Conservation (phyloP, 2,329 filamentous ascomycete genomes). For the Coniochaeta sp. region DNA sequence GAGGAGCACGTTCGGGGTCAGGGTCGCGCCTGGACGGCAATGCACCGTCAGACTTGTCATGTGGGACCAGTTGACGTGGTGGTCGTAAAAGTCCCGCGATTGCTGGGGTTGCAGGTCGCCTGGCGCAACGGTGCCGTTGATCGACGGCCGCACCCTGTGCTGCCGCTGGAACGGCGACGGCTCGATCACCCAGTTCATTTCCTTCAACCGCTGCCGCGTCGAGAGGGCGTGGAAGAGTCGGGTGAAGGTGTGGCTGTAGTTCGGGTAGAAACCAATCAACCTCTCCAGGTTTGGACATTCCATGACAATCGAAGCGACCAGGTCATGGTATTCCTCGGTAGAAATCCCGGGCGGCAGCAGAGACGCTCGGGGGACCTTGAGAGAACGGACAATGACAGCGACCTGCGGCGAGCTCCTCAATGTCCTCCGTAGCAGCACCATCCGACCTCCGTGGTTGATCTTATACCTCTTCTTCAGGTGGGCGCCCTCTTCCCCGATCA, state of each 20-base stretch:
- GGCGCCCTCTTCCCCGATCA: slow-evolving; percentile 49
- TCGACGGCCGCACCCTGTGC: slow-evolving; percentile 18
- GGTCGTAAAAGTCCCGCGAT: slow-evolving; percentile 22
- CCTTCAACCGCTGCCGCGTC: slow-evolving; percentile 45
- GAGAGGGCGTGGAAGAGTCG: slow-evolving; percentile 53
- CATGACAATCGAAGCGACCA: slow-evolving; percentile 55
- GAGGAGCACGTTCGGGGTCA: slow-evolving; percentile 46
- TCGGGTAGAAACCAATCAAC: slow-evolving; percentile 44
- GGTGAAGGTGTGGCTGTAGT: slow-evolving; percentile 49
- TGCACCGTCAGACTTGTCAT: slow-evolving; percentile 52
- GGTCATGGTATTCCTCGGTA: slow-evolving; percentile 45
- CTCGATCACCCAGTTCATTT: slow-evolving; percentile 54
- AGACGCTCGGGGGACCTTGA: slow-evolving; percentile 44
- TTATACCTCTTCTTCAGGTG: slow-evolving; percentile 52
- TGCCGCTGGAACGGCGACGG: slow-evolving; percentile 25
- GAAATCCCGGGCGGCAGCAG: slow-evolving; percentile 31
- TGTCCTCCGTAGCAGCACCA: slow-evolving; percentile 51
- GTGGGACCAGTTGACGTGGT: slow-evolving; percentile 48
- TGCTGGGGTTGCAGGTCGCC: slow-evolving; percentile 30
- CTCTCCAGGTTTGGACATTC: slow-evolving; percentile 58
- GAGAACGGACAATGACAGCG: slow-evolving; percentile 45
- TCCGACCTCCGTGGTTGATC: slow-evolving; percentile 40
- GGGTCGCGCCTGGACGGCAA: slow-evolving; percentile 46
- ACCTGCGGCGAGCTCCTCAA: slow-evolving; percentile 45
- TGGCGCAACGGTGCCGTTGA: slow-evolving; percentile 14